Evolutionary conservation across 345 rosid genomes (phyloP).

Genomic region (Erucastrum elatum): DNA sequence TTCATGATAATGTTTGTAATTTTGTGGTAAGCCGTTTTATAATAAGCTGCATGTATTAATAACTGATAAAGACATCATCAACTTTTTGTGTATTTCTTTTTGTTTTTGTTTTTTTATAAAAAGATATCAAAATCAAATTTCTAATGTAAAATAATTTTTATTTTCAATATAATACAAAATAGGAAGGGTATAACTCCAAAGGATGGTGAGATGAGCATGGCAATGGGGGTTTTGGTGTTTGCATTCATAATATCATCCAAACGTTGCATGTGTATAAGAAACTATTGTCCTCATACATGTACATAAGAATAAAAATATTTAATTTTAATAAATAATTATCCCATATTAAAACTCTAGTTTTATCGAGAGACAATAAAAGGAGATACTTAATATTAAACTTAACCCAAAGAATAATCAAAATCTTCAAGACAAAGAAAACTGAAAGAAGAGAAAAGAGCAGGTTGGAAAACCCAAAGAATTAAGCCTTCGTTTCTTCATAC

Average conservation of each 20-base stretch:
- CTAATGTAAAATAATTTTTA: neutral
- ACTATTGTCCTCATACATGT: neutral
- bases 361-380: constrained; percentile 14
- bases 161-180: neutral
- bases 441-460: constrained; percentile 34
- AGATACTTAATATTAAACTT: constrained; percentile 12
- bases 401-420: constrained; percentile 36
- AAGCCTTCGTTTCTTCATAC: constrained; percentile 36
- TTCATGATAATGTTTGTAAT: constrained; percentile 5
- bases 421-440: constrained; percentile 40
- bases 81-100: neutral
- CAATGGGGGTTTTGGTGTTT: no score
- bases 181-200: neutral
- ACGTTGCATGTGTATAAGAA: constrained; percentile 13
- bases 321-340: neutral
- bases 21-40: neutral
- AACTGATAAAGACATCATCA: neutral
- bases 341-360: constrained; percentile 2
- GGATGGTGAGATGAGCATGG: neutral
- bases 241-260: neutral
- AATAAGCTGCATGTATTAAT: constrained; percentile 6
- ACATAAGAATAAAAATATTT: neutral
- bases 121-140: neutral
- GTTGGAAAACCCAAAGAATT: constrained; percentile 39
- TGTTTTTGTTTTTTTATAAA: neutral